Evolutionary conservation across 441 rosid genomes (phyloP), one percentile per base, ranked within the genome.

Genomic region (Flueggea neowawraea): DNA sequence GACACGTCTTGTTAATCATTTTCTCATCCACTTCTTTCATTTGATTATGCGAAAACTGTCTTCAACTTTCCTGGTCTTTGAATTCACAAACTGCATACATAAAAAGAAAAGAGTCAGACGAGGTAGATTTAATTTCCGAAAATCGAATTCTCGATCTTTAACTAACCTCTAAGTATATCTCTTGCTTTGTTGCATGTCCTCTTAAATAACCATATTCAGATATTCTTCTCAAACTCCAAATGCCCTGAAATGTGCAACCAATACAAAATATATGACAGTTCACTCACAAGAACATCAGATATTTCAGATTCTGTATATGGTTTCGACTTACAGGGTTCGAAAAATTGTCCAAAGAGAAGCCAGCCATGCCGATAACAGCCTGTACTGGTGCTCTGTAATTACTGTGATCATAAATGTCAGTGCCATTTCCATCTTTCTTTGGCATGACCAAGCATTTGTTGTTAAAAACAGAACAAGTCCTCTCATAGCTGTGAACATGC

Each of bases 401-500:
- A 68, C 60, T 73, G 60, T 71, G 76, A 41, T 85, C 79, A 28
- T 85, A 83, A 3, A 79, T 74, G 72, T 81, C 83, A 7, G 69
- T 33, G 28, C 89, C 78, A 1, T 60, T 67, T 52, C 36, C 54
- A 61, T 80, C 87, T 71, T 73, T 83, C 7, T 14, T 39, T 11
- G 94, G 94, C 80, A 77, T 80, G 55, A 75, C 83, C 44, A 72
- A 57, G 69, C 90, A 87, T 10, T 56, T 12, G 4, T 39, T 48
- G 57, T 64, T 61, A 57, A 58, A 80, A 31, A 87, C 58, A 3
- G 89, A 81, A 60, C 89, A 87, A 6, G 75, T 84, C 65, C 94
- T 76, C 67, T 85, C 94, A 13, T 75, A 80, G 61, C 81, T 87
- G 71, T 87, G 94, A 22, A 87, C 89, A 52, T 85, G 90, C 9